Percentiles rank a stretch among this genome's conserved stretches.
Evolutionary conservation across 2,329 filamentous ascomycete species (phyloP).

Genomic region (Colletotrichum chlorophyti): DNA sequence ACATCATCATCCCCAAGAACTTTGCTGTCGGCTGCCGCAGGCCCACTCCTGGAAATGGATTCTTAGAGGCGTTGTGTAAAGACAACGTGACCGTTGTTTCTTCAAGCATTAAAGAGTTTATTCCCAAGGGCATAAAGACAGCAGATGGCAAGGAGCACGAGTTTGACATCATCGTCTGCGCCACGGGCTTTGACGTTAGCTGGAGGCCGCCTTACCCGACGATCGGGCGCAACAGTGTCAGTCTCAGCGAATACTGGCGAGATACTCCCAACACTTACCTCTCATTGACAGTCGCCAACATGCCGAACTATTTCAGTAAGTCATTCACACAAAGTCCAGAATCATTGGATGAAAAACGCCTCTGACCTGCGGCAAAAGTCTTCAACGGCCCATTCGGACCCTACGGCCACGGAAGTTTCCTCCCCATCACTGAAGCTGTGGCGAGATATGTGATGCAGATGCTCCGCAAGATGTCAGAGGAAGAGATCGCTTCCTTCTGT

Average conservation of each 20-base stretch:
- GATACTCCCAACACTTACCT: conserved; percentile 33
- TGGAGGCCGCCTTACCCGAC: conserved; percentile 32
- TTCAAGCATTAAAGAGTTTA: conserved; percentile 34
- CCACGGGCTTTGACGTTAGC: conserved; percentile 41
- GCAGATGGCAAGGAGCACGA: conserved; percentile 35
- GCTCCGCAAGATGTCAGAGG: conserved; percentile 36
- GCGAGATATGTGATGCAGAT: conserved; percentile 39
- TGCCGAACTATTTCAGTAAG: conserved; percentile 35
- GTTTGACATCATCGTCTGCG: conserved; percentile 41
- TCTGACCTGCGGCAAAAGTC: conserved; percentile 21
- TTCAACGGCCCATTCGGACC: conserved; percentile 36
- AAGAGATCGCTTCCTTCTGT: conserved; percentile 33
- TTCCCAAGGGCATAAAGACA: conserved; percentile 36
- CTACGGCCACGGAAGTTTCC: conserved; percentile 35
- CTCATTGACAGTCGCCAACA: conserved; percentile 32
- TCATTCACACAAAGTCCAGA: too few relatives aligned
- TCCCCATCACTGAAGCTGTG: conserved; percentile 34
- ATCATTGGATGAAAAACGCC: too few relatives aligned
- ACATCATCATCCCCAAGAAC: conserved; percentile 49
- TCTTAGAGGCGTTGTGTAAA: conserved; percentile 36
- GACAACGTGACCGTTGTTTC: conserved; percentile 35
- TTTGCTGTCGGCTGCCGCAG: conserved; percentile 31
- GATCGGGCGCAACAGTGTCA: conserved; percentile 30
- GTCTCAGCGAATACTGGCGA: conserved; percentile 30
- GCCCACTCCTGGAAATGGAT: conserved; percentile 37